These are phyloP conservation scores for Dothideomycetes sp. DNA, from an alignment of 2,329 filamentous ascomycete species.

Conservation along the genomic window DNA sequence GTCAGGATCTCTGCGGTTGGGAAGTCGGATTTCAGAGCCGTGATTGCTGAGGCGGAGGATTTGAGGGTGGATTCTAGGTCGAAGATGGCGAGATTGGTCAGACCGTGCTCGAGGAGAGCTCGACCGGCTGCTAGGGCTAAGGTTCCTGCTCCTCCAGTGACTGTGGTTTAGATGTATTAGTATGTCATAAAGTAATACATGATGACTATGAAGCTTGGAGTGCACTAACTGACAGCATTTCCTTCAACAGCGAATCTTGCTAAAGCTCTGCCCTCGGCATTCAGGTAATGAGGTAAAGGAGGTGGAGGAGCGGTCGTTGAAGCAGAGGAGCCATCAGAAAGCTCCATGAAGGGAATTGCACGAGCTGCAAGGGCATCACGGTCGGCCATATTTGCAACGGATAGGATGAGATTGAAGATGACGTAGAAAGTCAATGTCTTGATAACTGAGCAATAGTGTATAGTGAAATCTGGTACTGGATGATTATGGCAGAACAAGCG, in stretches of 20 bases:
- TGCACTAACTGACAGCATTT: slow-evolving; percentile 42
- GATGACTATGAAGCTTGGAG: background rate
- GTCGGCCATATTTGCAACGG: slow-evolving; percentile 23
- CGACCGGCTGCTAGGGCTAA: slow-evolving; percentile 49
- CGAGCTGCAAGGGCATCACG: slow-evolving; percentile 37
- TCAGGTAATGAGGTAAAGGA: slow-evolving; percentile 35
- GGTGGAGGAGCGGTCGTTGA: slow-evolving; percentile 38
- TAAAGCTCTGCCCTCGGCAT: slow-evolving; percentile 33
- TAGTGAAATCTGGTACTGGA: no score
- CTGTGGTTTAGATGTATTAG: slow-evolving; percentile 21
- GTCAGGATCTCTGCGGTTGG: slow-evolving; percentile 44
- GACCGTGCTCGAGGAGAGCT: slow-evolving; percentile 61
- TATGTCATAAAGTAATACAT: slow-evolving; percentile 4
- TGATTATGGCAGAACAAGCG: no score
- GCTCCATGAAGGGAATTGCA: slow-evolving; percentile 40
- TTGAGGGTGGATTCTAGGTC: slow-evolving; percentile 43
- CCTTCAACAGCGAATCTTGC: slow-evolving; percentile 44
- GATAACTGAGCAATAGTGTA: no score
- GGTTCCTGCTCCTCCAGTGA: slow-evolving; percentile 59
- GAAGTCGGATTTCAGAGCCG: slow-evolving; percentile 44
- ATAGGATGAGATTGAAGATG: no score
- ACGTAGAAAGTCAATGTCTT: no score
- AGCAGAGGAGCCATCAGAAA: slow-evolving; percentile 34
- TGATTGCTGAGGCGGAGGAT: slow-evolving; percentile 34
- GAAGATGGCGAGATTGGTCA: slow-evolving; percentile 50